A percentile compares a stretch with the other conserved stretches of the same genome.
Evolutionary conservation across 495 filamentous ascomycete genomes (phyloP).

Genomic region (Penicillium samsonianum): DNA sequence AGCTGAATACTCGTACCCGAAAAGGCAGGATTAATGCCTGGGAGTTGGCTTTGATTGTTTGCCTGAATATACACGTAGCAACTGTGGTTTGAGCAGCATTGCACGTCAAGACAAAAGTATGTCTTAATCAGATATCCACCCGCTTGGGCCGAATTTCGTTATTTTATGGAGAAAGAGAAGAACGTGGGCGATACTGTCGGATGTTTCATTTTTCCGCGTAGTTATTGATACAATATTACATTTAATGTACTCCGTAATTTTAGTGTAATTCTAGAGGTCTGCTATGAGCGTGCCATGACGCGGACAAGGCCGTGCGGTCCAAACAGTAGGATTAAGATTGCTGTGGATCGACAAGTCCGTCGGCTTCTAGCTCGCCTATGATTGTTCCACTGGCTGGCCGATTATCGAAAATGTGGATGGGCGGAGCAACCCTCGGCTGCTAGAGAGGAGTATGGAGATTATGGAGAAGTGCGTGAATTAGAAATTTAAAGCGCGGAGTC

Average conservation of each 20-base stretch:
- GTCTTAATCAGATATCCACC: background rate
- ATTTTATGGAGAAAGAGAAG: background rate
- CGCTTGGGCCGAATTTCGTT: background rate
- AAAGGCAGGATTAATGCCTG: background rate
- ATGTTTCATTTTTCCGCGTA: background rate
- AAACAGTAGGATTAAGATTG: constrained; percentile 20
- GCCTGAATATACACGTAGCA: too few relatives aligned
- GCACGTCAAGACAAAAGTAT: background rate
- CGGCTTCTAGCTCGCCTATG: constrained; percentile 14
- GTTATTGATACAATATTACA: background rate
- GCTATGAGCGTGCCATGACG: constrained; percentile 20
- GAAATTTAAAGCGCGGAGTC: constrained; percentile 15
- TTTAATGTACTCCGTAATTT: background rate
- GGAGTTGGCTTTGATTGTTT: background rate
- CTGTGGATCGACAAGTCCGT: constrained; percentile 19
- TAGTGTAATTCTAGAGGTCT: background rate
- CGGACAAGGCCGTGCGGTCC: constrained; percentile 8
- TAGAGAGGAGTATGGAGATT: background rate
- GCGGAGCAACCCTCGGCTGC: background rate
- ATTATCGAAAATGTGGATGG: background rate
- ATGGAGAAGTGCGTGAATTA: constrained; percentile 16
- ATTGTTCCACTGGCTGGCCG: constrained; percentile 3
- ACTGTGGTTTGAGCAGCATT: too few relatives aligned
- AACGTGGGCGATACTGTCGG: background rate
- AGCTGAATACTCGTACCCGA: background rate